These are phyloP conservation scores for Candida patagonica DNA, from an alignment of 805 yeast species.

Conservation along the genomic window DNA sequence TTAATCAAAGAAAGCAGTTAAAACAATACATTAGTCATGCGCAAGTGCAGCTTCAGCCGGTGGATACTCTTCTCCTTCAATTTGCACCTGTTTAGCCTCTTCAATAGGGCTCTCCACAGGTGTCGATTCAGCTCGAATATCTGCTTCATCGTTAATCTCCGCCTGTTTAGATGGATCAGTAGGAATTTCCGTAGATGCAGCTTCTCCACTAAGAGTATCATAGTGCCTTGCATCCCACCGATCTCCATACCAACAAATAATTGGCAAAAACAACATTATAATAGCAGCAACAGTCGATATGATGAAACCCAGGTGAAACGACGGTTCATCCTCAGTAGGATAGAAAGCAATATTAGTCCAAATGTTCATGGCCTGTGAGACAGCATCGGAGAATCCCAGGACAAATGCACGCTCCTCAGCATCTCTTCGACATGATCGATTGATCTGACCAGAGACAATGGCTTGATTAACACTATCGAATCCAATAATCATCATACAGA, in stretches of 20 bases:
- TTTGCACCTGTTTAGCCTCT: no score
- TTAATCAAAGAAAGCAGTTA: no score
- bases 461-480: constrained; percentile 32
- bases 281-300: constrained; percentile 29
- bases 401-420: constrained; percentile 30
- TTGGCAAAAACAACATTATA: constrained; percentile 31
- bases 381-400: constrained; percentile 28
- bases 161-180: no score
- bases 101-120: no score
- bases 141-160: no score
- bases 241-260: constrained; percentile 23
- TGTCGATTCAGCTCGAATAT: no score
- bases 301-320: constrained; percentile 33
- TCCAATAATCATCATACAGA: constrained; percentile 32
- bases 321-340: constrained; percentile 35
- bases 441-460: constrained; percentile 36
- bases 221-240: constrained; percentile 21
- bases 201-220: no score
- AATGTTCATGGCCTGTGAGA: constrained; percentile 37
- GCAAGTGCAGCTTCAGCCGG: no score
- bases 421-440: constrained; percentile 27
- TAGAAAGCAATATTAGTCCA: constrained; percentile 39
- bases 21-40: no score
- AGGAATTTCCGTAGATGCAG: no score
- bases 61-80: no score